Conservation (phyloP, 2,329 filamentous ascomycete genomes). For the Sporothrix inflata region DNA sequence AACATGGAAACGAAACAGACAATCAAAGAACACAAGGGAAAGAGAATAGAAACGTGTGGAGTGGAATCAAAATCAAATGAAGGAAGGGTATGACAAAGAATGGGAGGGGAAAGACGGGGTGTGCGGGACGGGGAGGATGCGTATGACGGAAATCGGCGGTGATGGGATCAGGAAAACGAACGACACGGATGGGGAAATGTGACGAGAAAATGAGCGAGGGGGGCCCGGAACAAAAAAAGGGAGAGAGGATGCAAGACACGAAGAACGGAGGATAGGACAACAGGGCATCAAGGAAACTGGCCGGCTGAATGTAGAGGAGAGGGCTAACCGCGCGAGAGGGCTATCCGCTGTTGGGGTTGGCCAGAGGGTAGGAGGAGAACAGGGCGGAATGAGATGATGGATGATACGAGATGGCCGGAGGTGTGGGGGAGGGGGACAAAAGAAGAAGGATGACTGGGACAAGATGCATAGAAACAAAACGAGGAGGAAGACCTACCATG, state of each 20-base stretch:
- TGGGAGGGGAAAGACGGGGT: neutral
- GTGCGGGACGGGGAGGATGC: neutral
- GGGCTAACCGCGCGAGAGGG: neutral
- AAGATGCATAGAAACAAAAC: slow-evolving; percentile 11
- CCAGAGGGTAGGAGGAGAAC: neutral
- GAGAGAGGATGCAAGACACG: neutral
- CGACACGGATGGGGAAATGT: neutral
- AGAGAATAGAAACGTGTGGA: neutral
- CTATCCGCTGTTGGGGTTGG: neutral
- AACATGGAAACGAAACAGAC: neutral
- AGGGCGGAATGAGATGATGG: slow-evolving; percentile 19
- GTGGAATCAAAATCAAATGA: neutral
- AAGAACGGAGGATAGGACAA: neutral
- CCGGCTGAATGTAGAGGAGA: slow-evolving; percentile 15
- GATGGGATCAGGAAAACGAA: slow-evolving; percentile 12
- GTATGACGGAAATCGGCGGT: neutral
- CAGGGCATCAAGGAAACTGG: neutral
- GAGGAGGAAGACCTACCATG: slow-evolving; percentile 64
- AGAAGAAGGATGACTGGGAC: neutral
- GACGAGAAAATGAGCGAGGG: neutral
- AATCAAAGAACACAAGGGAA: neutral
- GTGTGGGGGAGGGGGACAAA: neutral
- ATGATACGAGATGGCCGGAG: slow-evolving; percentile 23
- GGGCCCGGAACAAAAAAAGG: neutral
- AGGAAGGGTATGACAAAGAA: neutral